Evolutionary conservation across 306 rosid genomes (phyloP).

Genomic region (Boehmeria nivea): DNA sequence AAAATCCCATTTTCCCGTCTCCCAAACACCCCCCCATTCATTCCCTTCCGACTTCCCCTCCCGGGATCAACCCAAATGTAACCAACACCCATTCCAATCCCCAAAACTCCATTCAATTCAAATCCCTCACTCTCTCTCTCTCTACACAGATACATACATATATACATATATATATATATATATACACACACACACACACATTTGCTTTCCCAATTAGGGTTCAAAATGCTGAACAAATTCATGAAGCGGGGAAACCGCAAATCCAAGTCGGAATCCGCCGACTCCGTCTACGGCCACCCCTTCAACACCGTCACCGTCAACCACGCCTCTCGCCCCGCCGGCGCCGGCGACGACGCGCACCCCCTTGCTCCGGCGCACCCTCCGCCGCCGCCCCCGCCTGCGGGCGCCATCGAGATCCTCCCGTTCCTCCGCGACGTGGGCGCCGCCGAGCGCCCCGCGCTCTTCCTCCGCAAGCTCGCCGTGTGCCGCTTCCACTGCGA

Average conservation of each 20-base stretch:
- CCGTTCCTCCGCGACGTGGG: constrained; percentile 47
- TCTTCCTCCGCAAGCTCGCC: constrained; percentile 49
- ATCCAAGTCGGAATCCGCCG: constrained; percentile 38
- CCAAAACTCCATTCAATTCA: no score
- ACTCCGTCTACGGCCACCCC: constrained; percentile 26
- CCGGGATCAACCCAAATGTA: constrained; percentile 4
- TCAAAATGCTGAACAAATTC: constrained; percentile 54
- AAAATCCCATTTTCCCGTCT: constrained; percentile 13
- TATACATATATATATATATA: not conserved
- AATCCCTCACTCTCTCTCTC: not conserved
- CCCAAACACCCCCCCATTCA: constrained; percentile 20
- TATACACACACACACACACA: not conserved
- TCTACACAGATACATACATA: no score
- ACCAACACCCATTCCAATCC: not conserved
- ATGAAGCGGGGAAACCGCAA: constrained; percentile 56
- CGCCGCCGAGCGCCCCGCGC: constrained; percentile 30
- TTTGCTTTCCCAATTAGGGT: not conserved
- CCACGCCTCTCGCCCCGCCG: constrained; percentile 49
- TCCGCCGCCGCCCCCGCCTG: not conserved
- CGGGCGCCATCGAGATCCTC: constrained; percentile 36
- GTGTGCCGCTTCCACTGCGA: constrained; percentile 45
- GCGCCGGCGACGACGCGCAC: constrained; percentile 19
- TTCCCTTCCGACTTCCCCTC: not conserved
- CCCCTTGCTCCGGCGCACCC: not conserved
- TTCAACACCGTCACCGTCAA: constrained; percentile 40